Evolutionary conservation across 495 filamentous ascomycete genomes (phyloP).

Genomic region (Hypoxylon fuscum): DNA sequence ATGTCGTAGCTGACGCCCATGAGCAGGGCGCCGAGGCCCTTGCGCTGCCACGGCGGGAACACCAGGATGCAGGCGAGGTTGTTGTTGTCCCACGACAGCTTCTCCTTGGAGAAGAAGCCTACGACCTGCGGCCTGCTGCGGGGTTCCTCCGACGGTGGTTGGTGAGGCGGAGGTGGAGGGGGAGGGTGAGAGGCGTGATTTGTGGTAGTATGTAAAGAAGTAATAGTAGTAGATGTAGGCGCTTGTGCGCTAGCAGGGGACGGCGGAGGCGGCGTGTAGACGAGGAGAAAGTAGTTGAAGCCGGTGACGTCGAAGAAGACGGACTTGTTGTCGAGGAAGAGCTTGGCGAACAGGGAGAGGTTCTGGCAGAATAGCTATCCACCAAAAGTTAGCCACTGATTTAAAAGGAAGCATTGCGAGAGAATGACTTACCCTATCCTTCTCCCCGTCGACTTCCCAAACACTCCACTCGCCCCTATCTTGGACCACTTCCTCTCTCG

Average conservation of each 20-base stretch:
- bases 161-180: conserved; percentile 1
- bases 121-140: conserved; percentile 66
- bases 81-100: conserved; percentile 98
- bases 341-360: conserved; percentile 94
- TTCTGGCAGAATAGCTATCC: conserved; percentile 89
- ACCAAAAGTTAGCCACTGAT: conserved; percentile 18
- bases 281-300: conserved; percentile 94
- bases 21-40: conserved; percentile 85
- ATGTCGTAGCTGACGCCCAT: conserved; percentile 96
- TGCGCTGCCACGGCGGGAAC: conserved; percentile 94
- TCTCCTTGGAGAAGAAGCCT: conserved; percentile 98
- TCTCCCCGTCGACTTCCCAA: conserved; percentile 92
- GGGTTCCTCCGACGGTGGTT: conserved; percentile 6
- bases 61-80: conserved; percentile 97
- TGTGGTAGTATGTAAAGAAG: conserved; percentile 14
- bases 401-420: background rate
- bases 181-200: background rate
- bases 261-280: conserved; percentile 63
- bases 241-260: conserved; percentile 21
- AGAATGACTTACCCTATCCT: conserved; percentile 67
- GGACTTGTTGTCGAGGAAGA: conserved; percentile 97
- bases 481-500: conserved; percentile 65
- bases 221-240: background rate
- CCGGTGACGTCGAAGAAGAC: conserved; percentile 96
- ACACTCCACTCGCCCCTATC: conserved; percentile 66